These are phyloP conservation scores for Dactylonectria macrodidyma DNA, from an alignment of 2,329 filamentous ascomycete genomes.

Conservation along the genomic window DNA sequence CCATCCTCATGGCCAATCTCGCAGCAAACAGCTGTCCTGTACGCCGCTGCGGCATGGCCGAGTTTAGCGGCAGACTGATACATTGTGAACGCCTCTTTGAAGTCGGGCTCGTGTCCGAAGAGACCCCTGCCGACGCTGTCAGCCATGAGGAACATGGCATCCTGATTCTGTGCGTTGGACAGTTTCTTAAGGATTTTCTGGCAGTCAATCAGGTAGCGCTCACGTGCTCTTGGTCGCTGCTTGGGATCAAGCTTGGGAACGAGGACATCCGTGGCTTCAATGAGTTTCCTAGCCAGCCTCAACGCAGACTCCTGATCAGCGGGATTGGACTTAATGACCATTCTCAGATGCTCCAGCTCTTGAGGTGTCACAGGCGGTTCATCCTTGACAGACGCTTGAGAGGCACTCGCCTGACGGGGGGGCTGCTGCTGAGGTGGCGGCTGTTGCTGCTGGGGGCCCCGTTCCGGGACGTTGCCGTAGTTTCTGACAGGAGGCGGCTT, in stretches of 20 bases:
- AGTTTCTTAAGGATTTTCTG: constrained; percentile 95
- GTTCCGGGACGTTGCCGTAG: constrained; percentile 64
- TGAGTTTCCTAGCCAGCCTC: constrained; percentile 83
- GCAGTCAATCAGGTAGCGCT: constrained; percentile 87
- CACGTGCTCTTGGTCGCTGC: constrained; percentile 80
- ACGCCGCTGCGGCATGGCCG: constrained; percentile 88
- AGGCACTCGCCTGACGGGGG: constrained; percentile 43
- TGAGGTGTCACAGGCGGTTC: constrained; percentile 77
- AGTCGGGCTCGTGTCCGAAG: constrained; percentile 84
- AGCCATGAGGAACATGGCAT: constrained; percentile 94
- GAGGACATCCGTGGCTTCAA: constrained; percentile 87
- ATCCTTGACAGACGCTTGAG: constrained; percentile 47
- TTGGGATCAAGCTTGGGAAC: constrained; percentile 78
- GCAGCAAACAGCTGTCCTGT: constrained; percentile 96
- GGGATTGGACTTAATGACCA: constrained; percentile 78
- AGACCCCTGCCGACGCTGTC: constrained; percentile 89
- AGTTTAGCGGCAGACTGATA: constrained; percentile 96
- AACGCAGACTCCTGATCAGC: constrained; percentile 81
- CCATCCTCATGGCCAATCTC: constrained; percentile 96
- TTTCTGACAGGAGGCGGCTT: constrained; percentile 73
- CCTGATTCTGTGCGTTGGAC: constrained; percentile 78
- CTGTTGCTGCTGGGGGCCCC: constrained; percentile 49
- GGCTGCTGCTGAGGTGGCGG: constrained; percentile 46
- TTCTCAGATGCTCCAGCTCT: constrained; percentile 83
- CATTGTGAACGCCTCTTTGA: constrained; percentile 92